Evolutionary conservation across 371 early-diverging fungal genomes (phyloP).

Genomic region (Syncephalastrum sp.): DNA sequence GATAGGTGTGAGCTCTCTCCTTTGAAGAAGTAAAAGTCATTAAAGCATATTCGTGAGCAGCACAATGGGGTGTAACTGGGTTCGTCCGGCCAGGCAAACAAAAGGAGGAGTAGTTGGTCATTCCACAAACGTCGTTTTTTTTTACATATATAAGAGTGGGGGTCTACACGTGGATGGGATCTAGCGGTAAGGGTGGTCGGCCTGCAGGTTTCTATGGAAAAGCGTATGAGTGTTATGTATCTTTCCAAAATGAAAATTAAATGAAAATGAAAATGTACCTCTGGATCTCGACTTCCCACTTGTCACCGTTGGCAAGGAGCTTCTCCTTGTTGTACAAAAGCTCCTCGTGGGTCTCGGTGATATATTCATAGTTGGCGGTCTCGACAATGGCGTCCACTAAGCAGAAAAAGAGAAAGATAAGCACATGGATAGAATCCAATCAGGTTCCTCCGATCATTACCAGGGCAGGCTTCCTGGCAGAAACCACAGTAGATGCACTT

Average conservation of each 20-base stretch:
- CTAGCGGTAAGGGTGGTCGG: conserved; percentile 68
- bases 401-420: not conserved
- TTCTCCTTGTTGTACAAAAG: conserved; percentile 98
- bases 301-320: conserved; percentile 95
- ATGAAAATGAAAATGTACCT: conserved; percentile 43
- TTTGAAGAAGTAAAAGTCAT: no score
- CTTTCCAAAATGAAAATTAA: no score
- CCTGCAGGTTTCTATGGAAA: conserved; percentile 50
- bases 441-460: conserved; percentile 15
- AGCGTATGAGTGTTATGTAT: not conserved
- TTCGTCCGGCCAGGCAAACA: no score
- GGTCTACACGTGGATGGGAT: conserved; percentile 1
- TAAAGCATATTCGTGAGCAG: no score
- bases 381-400: conserved; percentile 97
- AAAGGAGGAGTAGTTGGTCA: no score
- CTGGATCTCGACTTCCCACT: conserved; percentile 93
- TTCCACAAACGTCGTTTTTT: no score
- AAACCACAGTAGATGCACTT: conserved; percentile 97
- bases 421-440: conserved; percentile 1
- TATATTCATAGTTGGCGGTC: conserved; percentile 95
- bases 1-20: no score
- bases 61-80: no score
- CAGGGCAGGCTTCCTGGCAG: conserved; percentile 83
- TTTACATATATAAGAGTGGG: no score
- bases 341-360: conserved; percentile 96